phyloP scores from a whole-genome alignment of 257 asterid species.

The Fraxinus cuspidata region DNA sequence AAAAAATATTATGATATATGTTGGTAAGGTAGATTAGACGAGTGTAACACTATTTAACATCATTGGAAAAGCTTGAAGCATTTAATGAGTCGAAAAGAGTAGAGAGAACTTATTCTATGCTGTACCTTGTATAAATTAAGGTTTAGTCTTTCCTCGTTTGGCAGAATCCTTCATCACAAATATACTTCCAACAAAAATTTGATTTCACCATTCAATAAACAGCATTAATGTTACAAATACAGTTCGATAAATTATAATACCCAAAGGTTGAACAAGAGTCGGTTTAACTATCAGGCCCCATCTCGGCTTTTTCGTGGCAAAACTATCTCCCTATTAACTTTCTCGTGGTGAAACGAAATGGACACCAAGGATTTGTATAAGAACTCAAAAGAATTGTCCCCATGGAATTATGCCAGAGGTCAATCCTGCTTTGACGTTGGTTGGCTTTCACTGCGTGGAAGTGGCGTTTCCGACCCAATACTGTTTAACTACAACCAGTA shows the following conservation, averaged over 20 bases:
- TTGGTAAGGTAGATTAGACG: background rate
- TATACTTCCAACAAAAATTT: background rate
- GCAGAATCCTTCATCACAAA: background rate
- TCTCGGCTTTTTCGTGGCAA: conserved; percentile 22
- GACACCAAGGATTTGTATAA: conserved; percentile 10
- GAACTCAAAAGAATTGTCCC: conserved; percentile 27
- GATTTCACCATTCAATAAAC: conserved; percentile 29
- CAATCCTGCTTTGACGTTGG: conserved; percentile 17
- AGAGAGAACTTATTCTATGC: background rate
- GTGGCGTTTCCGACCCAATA: conserved; percentile 94
- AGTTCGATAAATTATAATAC: conserved; percentile 15
- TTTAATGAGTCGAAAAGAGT: background rate
- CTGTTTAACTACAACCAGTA: conserved; percentile 78
- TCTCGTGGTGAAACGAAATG: conserved; percentile 25
- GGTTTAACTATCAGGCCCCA: background rate
- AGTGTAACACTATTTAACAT: background rate
- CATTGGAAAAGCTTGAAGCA: background rate
- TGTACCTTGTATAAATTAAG: background rate
- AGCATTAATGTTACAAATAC: conserved; percentile 33
- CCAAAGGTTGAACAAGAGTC: background rate
- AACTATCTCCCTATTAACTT: background rate
- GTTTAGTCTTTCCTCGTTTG: background rate
- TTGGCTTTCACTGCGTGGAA: conserved; percentile 45
- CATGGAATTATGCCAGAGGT: conserved; percentile 5
- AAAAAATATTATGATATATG: too few species aligned